Evolutionary conservation across 257 asterid species (phyloP), one percentile per base, ranked within the genome.

Genomic region (Scutellaria baicalensis): DNA sequence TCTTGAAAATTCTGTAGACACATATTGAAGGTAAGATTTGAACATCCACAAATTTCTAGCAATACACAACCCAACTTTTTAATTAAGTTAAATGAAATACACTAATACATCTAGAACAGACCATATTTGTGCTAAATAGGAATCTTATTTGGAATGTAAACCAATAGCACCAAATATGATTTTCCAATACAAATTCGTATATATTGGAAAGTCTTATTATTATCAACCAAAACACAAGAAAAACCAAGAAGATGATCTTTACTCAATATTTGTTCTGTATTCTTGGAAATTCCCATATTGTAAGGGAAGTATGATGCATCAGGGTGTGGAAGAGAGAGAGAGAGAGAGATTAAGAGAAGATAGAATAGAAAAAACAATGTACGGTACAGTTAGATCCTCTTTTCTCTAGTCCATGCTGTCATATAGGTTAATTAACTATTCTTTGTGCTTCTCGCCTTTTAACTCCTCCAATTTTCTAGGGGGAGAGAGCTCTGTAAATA

Each of bases 1-100:
- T 70, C 92, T 83, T 85, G 75, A 56, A 74, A 62, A 72, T 73
- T 62, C 62, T 68, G 66, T 23, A 68, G 56, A 69, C 56, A 75
- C 44, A 48, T n/a, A 6, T 23, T 69, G 63, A 66, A 75, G 72
- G 56, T 62, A 58, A 63, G 17, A 60, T 18, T 66, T 7, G 64
- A 21, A 67, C 43, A 57, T 33, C 52, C 63, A 50, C 8, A 42
- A 71, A 20, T 14, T 43, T 67, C 40, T 51, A 17, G 13, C 11
- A 31, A 68, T 42, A 70, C 54, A 62, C 50, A 27, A 47, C 72
- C 44, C 48, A 71, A 9, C 35, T 9, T 45, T 47, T 73, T 64
- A 66, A 23, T 60, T 50, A 42, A 51, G 52, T 68, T 45, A 27
- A 66, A 51, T 38, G 13, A 18, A 70, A 42, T 66, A 13, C 27